Percentiles rank a stretch among this genome's conserved stretches.
These are phyloP conservation scores for Talaromyces liani DNA, from an alignment of 495 filamentous ascomycete genomes.

Conservation along the genomic window DNA sequence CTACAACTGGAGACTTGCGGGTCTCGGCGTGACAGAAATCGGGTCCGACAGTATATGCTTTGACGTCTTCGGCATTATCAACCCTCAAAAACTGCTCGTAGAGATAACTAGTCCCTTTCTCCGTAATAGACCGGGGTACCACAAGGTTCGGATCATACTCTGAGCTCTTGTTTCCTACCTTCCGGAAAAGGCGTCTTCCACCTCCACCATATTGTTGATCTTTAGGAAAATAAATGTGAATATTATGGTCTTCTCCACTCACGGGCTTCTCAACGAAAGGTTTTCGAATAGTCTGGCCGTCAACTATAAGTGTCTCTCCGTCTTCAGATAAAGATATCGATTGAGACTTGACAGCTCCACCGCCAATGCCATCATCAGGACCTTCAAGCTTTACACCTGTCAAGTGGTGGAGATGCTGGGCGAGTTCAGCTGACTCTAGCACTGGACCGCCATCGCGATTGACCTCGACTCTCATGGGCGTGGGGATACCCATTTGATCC, in stretches of 20 bases:
- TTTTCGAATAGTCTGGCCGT: conserved; percentile 74
- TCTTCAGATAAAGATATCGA: conserved; percentile 78
- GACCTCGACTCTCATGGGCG: conserved; percentile 84
- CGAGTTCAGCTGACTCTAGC: conserved; percentile 66
- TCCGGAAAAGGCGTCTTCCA: conserved; percentile 86
- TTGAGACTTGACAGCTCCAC: conserved; percentile 46
- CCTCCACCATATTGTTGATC: conserved; percentile 69
- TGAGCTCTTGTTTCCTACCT: conserved; percentile 96
- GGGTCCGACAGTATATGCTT: conserved; percentile 94
- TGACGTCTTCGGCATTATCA: conserved; percentile 95
- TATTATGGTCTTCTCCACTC: conserved; percentile 98
- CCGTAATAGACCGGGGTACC: conserved; percentile 71
- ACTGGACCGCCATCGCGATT: conserved; percentile 88
- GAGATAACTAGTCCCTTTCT: conserved; percentile 74
- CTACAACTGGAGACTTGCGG: conserved; percentile 91
- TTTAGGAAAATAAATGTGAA: conserved; percentile 91
- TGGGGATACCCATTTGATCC: conserved; percentile 81
- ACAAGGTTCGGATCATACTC: conserved; percentile 74
- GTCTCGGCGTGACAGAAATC: conserved; percentile 96
- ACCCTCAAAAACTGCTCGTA: conserved; percentile 96
- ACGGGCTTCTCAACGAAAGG: conserved; percentile 98
- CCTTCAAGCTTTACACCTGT: conserved; percentile 75
- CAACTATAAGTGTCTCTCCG: conserved; percentile 79
- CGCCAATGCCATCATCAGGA: conserved; percentile 63
- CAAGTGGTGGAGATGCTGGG: conserved; percentile 65